Conservation (phyloP, 192 early-diverging fungal genomes). For the Gaertneriomyces sp. region DNA sequence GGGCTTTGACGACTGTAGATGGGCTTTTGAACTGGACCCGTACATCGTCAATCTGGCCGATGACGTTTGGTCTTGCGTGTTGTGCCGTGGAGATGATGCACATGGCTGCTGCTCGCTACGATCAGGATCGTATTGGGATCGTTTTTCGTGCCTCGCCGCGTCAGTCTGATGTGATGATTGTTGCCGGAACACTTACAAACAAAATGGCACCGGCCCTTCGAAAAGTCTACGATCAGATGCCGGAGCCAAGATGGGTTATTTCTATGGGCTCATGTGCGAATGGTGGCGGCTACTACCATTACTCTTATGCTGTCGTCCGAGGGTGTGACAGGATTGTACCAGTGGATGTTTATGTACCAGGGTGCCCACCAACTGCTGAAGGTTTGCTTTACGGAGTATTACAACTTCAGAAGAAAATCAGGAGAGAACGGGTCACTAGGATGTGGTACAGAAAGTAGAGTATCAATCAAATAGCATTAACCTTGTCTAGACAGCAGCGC, state of each 20-base stretch:
- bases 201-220: slow-evolving; percentile 92
- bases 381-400: slow-evolving; percentile 94
- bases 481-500: too few relatives aligned
- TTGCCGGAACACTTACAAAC: slow-evolving; percentile 96
- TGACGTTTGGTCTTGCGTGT: slow-evolving; percentile 86
- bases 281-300: slow-evolving; percentile 98
- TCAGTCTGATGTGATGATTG: slow-evolving; percentile 98
- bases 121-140: slow-evolving; percentile 96
- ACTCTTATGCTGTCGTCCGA: slow-evolving; percentile 91
- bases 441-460: slow-evolving; percentile 50
- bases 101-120: slow-evolving; percentile 91
- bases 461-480: too few relatives aligned
- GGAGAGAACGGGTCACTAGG: slow-evolving; percentile 51
- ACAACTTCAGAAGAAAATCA: slow-evolving; percentile 98
- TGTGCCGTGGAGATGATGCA: slow-evolving; percentile 98
- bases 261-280: slow-evolving; percentile 96
- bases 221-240: slow-evolving; percentile 82
- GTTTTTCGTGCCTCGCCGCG: slow-evolving; percentile 94
- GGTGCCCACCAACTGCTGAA: slow-evolving; percentile 95
- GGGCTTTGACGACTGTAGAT: slow-evolving; percentile 83
- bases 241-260: slow-evolving; percentile 97
- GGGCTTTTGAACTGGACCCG: slow-evolving; percentile 89
- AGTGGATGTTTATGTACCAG: slow-evolving; percentile 87
- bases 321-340: slow-evolving; percentile 96
- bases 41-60: slow-evolving; percentile 76